Base-by-base conservation (phyloP, 192 early-diverging fungal species). In the Kickxella alabastrina region DNA sequence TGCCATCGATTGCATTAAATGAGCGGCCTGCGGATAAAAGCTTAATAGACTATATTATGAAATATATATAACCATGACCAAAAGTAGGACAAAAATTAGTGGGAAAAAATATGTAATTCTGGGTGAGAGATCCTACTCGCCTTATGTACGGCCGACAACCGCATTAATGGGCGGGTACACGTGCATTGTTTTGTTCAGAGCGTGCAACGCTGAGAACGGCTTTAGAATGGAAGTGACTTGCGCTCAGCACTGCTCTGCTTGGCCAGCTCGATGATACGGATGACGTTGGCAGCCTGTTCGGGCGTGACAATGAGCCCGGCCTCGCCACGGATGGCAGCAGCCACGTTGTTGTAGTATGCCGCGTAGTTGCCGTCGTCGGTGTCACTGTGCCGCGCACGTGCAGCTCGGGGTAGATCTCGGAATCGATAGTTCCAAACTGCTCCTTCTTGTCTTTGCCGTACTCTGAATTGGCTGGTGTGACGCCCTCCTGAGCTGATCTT, bases 231-330 rank as follows among this genome's bases (percentile, higher is more conserved):
- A 34, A 83, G 62, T 8, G 74, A 65, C 17, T 69, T 57, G 26
- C 75, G 69, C 57, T 80, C 80, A 28, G 62, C 61, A 47, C 75
- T 80, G 60, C 84, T 86, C 54, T 83, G 50, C 56, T 79, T 79
- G 13, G 86, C 85, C 32, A 85, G 61, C 69, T 90, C 82, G 35
- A 90, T 85, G 25, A 85, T 61, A 21, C 78, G 73, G 37, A 90
- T 85, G 23, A 85, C 82, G 29, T 81, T 62, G 3, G 74, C 79
- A 27, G 81, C 86, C 48, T 87, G 79, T 41, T 85, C 78, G 13
- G 86, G 80, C n/a, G 68, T 80, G 25, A 90, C 84, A 10, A 46
- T 57, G 10, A 90, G 62, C 10, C 24, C 41, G 6, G 52, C 54
- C 6, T 71, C 68, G 9, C 49, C 67, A 3, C 69, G 61, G 6